Percentiles rank a stretch among this genome's conserved stretches.
Conservation (phyloP, 306 rosid genomes). For the Lathyrus oleraceus region DNA sequence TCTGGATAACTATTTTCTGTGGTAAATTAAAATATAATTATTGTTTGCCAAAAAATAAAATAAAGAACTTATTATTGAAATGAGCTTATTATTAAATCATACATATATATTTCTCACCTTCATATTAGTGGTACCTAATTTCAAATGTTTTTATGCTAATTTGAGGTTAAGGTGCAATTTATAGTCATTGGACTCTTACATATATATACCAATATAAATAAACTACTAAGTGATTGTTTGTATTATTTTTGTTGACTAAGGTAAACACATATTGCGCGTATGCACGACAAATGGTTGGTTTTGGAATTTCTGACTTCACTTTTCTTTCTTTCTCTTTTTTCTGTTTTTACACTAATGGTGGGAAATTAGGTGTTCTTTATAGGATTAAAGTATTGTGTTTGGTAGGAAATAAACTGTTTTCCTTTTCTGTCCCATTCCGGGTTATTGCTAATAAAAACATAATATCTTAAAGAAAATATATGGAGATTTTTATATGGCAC, state of each 20-base stretch:
- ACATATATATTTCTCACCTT: constrained; percentile 7
- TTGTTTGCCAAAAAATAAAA: no score
- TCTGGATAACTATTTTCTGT: constrained; percentile 38
- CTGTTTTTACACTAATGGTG: constrained; percentile 19
- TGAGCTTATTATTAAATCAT: neutral
- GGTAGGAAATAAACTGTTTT: neutral
- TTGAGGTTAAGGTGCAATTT: neutral
- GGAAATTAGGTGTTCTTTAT: neutral
- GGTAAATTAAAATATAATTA: neutral
- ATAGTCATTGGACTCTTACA: neutral
- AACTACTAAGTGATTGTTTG: neutral
- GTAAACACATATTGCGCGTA: neutral
- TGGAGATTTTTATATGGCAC: no score
- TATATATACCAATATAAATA: neutral
- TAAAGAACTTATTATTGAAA: neutral
- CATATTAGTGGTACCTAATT: neutral
- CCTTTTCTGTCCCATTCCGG: neutral
- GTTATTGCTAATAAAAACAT: neutral
- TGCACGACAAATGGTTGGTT: neutral
- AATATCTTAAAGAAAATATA: neutral
- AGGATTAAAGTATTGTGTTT: neutral
- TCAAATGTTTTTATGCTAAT: neutral
- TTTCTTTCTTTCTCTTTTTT: neutral
- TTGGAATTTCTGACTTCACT: neutral
- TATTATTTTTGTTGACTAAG: constrained; percentile 16